These are phyloP conservation scores for Apostasia ramifera DNA, from an alignment of 106 monocot species.

Conservation along the genomic window DNA sequence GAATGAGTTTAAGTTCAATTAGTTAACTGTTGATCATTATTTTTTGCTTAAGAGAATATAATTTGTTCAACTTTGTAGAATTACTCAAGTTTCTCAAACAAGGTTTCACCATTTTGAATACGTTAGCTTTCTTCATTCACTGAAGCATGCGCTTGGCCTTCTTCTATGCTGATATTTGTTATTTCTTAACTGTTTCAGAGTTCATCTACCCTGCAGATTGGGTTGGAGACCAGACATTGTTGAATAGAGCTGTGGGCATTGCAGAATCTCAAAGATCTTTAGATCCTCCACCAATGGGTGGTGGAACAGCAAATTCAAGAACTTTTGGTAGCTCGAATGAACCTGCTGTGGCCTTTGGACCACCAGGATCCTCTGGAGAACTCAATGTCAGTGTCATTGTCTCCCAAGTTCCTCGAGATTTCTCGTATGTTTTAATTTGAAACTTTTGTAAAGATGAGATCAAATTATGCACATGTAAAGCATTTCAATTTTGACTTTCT, in stretches of 20 bases:
- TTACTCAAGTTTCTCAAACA: too few species aligned
- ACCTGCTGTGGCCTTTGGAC: constrained; percentile 72
- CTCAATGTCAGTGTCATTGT: constrained; percentile 93
- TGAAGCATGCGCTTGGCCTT: too few species aligned
- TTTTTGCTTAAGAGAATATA: too few species aligned
- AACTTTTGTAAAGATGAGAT: too few species aligned
- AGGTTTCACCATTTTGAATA: too few species aligned
- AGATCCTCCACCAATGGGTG: constrained; percentile 46
- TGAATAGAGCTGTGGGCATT: constrained; percentile 50
- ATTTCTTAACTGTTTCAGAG: constrained; percentile 26
- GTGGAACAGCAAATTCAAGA: background rate
- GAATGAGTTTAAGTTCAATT: too few species aligned
- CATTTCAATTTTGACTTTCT: background rate
- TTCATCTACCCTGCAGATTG: constrained; percentile 84
- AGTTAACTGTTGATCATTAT: too few species aligned
- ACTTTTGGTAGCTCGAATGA: constrained; percentile 25
- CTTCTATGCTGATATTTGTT: background rate
- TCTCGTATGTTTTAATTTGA: constrained; percentile 40
- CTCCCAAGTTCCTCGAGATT: constrained; percentile 55
- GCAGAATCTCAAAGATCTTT: constrained; percentile 61
- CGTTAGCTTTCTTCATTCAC: too few species aligned
- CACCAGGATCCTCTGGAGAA: constrained; percentile 77
- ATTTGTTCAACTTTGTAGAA: too few species aligned
- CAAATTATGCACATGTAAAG: background rate
- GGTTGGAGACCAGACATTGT: constrained; percentile 87